phyloP scores from a whole-genome alignment of 176 grass and related monocot genomes.

The Miscanthus lutarioriparius region DNA sequence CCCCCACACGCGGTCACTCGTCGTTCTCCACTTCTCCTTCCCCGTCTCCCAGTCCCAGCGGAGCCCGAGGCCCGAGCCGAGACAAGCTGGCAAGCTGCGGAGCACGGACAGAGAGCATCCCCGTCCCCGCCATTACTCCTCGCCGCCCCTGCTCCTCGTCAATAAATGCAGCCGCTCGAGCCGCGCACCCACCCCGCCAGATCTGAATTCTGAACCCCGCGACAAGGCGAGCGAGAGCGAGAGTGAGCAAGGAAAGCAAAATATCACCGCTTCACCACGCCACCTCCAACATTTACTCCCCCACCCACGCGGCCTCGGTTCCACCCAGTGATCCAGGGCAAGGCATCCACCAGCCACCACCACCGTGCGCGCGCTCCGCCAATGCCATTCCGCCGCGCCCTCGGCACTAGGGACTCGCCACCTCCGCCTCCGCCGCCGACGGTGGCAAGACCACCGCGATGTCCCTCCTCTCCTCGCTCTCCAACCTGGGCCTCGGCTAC shows the following conservation, averaged over 20 bases:
- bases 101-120: slow-evolving; percentile 7
- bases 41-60: background rate
- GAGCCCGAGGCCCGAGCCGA: background rate
- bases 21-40: background rate
- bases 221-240: background rate
- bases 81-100: background rate
- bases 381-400: slow-evolving; percentile 49
- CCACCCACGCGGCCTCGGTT: background rate
- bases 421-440: background rate
- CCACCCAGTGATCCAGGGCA: background rate
- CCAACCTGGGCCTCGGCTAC: slow-evolving; percentile 55
- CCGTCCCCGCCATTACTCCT: slow-evolving; percentile 45
- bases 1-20: background rate
- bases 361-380: slow-evolving; percentile 23
- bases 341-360: background rate
- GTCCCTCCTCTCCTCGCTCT: slow-evolving; percentile 50
- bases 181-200: slow-evolving; percentile 54
- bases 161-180: slow-evolving; percentile 58
- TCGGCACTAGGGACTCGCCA: slow-evolving; percentile 12
- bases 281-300: slow-evolving; percentile 55
- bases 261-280: slow-evolving; percentile 42
- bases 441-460: background rate
- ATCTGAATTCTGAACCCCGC: slow-evolving; percentile 14
- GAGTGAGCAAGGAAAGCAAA: background rate
- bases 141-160: slow-evolving; percentile 15